Evolutionary conservation across 2,329 filamentous ascomycete genomes (phyloP), one percentile per base, ranked within the genome.

Genomic region (Fusarium heterosporum): DNA sequence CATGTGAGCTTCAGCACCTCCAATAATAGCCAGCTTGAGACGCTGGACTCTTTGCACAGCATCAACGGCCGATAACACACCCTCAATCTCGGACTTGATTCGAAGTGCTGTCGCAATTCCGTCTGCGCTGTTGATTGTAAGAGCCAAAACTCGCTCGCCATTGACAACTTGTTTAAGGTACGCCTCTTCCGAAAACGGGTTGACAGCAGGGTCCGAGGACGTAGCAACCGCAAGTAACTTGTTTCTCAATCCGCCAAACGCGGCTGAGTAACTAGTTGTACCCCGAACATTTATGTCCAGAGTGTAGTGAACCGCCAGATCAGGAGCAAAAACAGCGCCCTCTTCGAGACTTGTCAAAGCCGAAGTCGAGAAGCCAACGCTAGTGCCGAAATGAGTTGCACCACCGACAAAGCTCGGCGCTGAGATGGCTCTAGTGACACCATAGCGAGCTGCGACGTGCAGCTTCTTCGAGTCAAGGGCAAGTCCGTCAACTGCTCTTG

Each of bases 71-170:
- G 70, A 51, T 14, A 79, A 75, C 1, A 76, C 78, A 1, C 73
- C 66, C 48, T 90, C 87, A 10, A 90, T 79, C 4, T 83, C 80
- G 6, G 75, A 70, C 76, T 91, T 91, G 64, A 90, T 77, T 25
- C 80, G 79, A n/a, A 91, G 79, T 2, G 87, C 74, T 0, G 86
- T 77, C 4, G 87, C 84, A 61, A 90, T 90, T 19, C 82, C 81
- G 69, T 91, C 89, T 8, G 88, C 89, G 61, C 84, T 88, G 71
- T 90, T 85, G 12, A 84, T 84, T 0, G 83, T 87, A 12, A 91
- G 72, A 6, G 84, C 86, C 1, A 91, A 80, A 0, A 87, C 82
- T 3, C 85, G 71, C 4, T 83, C 76, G 22, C 86, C 88, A 3
- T 78, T 72, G 4, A 90, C 78, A 0, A 90, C 88, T 68, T 81